These are phyloP conservation scores for Dentipellis sp. DNA, from an alignment of 768 basidiomycete species.

Conservation along the genomic window DNA sequence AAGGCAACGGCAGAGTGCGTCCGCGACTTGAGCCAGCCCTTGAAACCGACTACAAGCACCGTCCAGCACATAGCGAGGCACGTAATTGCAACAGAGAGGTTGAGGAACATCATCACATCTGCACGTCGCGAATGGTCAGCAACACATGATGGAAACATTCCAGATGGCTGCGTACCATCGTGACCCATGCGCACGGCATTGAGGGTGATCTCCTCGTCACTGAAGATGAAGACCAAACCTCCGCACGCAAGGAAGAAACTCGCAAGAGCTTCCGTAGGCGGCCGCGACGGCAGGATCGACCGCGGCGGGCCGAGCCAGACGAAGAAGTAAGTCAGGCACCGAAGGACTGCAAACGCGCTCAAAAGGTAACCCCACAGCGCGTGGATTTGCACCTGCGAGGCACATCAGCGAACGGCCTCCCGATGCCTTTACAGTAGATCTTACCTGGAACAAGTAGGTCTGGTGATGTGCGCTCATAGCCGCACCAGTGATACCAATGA, in stretches of 20 bases:
- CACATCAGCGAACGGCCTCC: neutral
- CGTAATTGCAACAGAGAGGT: conserved; percentile 77
- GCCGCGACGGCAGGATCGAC: conserved; percentile 82
- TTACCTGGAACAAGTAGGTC: conserved; percentile 78
- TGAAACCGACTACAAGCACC: conserved; percentile 63
- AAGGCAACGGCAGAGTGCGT: conserved; percentile 22
- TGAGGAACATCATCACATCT: conserved; percentile 90
- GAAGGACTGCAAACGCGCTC: conserved; percentile 63
- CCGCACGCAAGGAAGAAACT: conserved; percentile 84
- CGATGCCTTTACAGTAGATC: neutral
- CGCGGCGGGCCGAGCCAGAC: conserved; percentile 80
- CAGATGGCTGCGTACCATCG: conserved; percentile 33
- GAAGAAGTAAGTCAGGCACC: conserved; percentile 91
- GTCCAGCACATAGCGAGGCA: conserved; percentile 85
- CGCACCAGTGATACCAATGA: conserved; percentile 86
- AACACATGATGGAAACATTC: neutral
- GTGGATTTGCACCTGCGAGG: conserved; percentile 73
- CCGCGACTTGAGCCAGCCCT: conserved; percentile 66
- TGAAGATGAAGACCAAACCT: conserved; percentile 84
- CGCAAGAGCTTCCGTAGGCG: conserved; percentile 87
- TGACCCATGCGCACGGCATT: conserved; percentile 86
- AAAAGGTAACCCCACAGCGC: conserved; percentile 86
- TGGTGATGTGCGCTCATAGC: conserved; percentile 93
- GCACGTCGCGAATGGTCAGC: neutral
- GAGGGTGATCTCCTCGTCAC: conserved; percentile 81